Evolutionary conservation across 1,139 yeast species (phyloP).

Genomic region (Hansenula lynferdii): DNA sequence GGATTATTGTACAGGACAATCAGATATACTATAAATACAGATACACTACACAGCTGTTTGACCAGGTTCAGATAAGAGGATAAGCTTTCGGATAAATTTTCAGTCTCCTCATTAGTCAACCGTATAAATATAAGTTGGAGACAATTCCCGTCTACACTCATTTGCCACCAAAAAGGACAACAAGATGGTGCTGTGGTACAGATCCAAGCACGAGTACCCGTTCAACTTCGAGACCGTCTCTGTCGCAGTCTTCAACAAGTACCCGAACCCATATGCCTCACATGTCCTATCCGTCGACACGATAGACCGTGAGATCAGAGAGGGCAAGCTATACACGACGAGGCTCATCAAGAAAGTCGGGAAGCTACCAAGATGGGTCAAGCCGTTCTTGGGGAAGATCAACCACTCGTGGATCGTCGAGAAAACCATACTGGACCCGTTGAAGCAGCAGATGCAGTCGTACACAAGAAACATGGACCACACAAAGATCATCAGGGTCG

Average conservation of each 20-base stretch:
- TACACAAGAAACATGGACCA: slow-evolving; percentile 88
- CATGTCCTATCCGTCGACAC: slow-evolving; percentile 89
- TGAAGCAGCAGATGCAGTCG: slow-evolving; percentile 48
- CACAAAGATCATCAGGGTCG: slow-evolving; percentile 70
- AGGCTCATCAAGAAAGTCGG: slow-evolving; percentile 78
- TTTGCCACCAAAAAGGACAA: background rate
- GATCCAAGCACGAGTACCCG: slow-evolving; percentile 48
- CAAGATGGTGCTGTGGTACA: slow-evolving; percentile 63
- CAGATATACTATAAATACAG: no score
- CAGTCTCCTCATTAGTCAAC: no score
- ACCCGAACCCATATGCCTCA: slow-evolving; percentile 88
- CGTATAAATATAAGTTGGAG: no score
- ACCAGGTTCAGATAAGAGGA: no score
- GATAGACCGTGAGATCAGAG: slow-evolving; percentile 50
- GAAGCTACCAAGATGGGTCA: slow-evolving; percentile 73
- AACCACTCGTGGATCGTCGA: slow-evolving; percentile 85
- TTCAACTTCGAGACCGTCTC: slow-evolving; percentile 73
- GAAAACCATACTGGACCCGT: slow-evolving; percentile 69
- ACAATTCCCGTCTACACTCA: no score
- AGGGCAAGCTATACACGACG: slow-evolving; percentile 69
- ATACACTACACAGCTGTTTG: no score
- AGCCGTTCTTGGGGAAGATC: slow-evolving; percentile 69
- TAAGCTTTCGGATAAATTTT: no score
- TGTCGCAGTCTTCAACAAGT: slow-evolving; percentile 76
- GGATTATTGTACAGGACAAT: no score